Evolutionary conservation across 768 basidiomycete species (phyloP).

Genomic region (Panaeolus cyanescens): DNA sequence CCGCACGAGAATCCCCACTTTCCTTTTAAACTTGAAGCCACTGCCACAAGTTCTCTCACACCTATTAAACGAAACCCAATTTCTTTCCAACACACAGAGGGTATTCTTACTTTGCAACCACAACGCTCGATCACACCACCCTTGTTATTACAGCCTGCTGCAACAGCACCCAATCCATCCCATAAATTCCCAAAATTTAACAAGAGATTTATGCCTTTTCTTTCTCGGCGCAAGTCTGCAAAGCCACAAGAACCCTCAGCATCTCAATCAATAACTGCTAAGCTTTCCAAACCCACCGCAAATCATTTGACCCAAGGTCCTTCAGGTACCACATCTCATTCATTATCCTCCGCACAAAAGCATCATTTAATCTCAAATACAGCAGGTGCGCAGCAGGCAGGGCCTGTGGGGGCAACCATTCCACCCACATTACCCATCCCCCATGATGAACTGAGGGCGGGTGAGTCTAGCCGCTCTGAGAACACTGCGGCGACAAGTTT

Average conservation of each 20-base stretch:
- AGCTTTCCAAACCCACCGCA: slow-evolving; percentile 3
- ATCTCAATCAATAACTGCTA: neutral
- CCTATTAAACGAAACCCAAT: neutral
- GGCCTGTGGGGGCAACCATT: neutral
- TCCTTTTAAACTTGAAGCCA: slow-evolving; percentile 14
- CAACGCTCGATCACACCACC: slow-evolving; percentile 9
- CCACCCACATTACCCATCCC: neutral
- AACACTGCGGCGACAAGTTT: neutral
- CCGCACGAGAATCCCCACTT: slow-evolving; percentile 14
- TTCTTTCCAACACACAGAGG: neutral
- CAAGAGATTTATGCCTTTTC: slow-evolving; percentile 22
- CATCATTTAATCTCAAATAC: neutral
- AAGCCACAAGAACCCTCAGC: slow-evolving; percentile 4
- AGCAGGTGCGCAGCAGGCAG: neutral
- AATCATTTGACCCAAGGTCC: neutral
- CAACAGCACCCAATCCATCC: slow-evolving; percentile 3
- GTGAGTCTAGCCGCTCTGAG: neutral
- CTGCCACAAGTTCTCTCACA: slow-evolving; percentile 5
- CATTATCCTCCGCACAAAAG: neutral
- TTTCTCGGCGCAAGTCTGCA: slow-evolving; percentile 23
- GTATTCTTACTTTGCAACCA: slow-evolving; percentile 1
- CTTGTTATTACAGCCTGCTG: slow-evolving; percentile 6
- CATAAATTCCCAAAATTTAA: slow-evolving; percentile 11
- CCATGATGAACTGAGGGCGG: neutral
- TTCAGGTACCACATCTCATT: neutral